Evolutionary conservation across 139 green algal genomes (phyloP).

Genomic region (Volvox africanus): DNA sequence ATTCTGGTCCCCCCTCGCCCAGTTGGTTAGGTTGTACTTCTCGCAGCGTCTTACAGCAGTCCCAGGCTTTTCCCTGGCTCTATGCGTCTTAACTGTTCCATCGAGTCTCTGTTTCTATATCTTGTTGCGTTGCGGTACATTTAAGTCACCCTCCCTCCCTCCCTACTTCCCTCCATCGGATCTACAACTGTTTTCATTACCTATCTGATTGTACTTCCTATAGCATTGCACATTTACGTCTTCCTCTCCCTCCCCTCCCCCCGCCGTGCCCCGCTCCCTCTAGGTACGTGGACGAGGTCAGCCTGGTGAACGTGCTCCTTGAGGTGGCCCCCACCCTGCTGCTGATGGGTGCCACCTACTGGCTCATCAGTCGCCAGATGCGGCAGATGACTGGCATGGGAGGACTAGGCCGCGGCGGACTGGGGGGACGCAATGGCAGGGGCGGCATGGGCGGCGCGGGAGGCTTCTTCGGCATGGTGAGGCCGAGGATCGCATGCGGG

Average conservation of each 20-base stretch:
- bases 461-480: slow-evolving; percentile 87
- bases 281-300: slow-evolving; percentile 68
- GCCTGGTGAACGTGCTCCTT: slow-evolving; percentile 73
- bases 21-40: no score
- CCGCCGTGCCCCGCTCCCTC: background rate
- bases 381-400: slow-evolving; percentile 77
- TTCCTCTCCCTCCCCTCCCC: background rate
- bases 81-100: no score
- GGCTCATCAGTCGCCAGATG: slow-evolving; percentile 71
- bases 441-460: slow-evolving; percentile 45
- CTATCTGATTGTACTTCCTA: no score
- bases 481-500: background rate
- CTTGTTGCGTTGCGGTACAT: no score
- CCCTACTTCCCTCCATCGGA: no score
- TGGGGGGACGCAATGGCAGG: slow-evolving; percentile 49
- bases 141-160: no score
- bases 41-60: no score
- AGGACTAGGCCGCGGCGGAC: slow-evolving; percentile 63
- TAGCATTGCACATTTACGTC: no score
- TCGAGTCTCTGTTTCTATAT: no score
- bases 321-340: slow-evolving; percentile 92
- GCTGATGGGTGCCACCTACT: slow-evolving; percentile 92
- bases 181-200: no score
- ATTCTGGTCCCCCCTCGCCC: no score
- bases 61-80: no score